phyloP scores from a whole-genome alignment of 2,329 filamentous ascomycete genomes.

The Epichloe baconii region DNA sequence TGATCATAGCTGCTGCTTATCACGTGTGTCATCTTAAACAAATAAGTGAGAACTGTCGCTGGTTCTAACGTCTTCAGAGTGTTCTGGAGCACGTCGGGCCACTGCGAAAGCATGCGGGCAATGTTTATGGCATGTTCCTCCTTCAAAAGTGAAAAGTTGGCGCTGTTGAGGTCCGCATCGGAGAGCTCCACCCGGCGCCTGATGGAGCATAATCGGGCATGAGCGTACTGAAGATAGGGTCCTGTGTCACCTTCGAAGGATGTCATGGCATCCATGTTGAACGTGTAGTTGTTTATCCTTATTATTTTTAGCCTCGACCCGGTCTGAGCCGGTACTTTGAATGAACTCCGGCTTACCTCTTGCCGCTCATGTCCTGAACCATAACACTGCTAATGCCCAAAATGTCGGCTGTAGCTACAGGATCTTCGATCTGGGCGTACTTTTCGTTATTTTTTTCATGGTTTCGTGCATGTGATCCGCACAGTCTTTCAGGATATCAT shows the following conservation, averaged over 20 bases:
- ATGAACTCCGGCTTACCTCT: constrained; percentile 45
- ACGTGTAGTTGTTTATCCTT: constrained; percentile 52
- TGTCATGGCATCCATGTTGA: constrained; percentile 72
- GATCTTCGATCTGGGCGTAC: constrained; percentile 80
- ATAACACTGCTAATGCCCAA: constrained; percentile 91
- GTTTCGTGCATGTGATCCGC: constrained; percentile 95
- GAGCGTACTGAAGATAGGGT: constrained; percentile 73
- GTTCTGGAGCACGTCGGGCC: constrained; percentile 74
- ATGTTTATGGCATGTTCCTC: constrained; percentile 63
- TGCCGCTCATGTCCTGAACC: constrained; percentile 96
- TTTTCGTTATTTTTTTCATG: constrained; percentile 86
- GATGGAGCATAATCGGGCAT: constrained; percentile 57
- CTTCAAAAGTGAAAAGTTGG: constrained; percentile 54
- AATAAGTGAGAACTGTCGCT: constrained; percentile 38
- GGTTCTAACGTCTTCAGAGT: constrained; percentile 77
- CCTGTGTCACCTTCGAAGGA: constrained; percentile 79
- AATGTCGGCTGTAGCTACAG: constrained; percentile 68
- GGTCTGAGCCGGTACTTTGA: not conserved
- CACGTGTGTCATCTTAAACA: constrained; percentile 78
- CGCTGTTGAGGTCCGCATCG: constrained; percentile 43
- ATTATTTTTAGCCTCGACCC: not conserved
- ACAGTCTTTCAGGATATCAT: constrained; percentile 40
- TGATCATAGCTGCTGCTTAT: constrained; percentile 73
- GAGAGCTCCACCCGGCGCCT: constrained; percentile 41
- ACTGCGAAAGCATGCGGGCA: constrained; percentile 65